Conservation (phyloP, 2,329 filamentous ascomycete species). For the Dendrostoma leiphaemia region DNA sequence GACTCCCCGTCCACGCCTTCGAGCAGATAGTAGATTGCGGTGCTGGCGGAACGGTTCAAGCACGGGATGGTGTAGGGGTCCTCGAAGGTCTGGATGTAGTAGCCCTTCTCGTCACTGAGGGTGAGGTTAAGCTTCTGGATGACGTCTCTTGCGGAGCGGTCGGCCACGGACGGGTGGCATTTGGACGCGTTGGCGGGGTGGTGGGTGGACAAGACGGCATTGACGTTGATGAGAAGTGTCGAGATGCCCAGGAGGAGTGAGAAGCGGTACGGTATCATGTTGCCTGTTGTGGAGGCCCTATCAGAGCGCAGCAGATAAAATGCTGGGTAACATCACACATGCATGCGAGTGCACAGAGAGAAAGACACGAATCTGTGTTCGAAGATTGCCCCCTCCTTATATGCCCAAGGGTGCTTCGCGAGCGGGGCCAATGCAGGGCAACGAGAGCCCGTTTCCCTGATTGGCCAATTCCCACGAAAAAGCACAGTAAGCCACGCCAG, state of each 20-base stretch:
- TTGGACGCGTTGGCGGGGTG: neutral
- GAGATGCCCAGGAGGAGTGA: neutral
- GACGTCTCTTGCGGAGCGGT: conserved; percentile 40
- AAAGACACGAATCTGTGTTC: neutral
- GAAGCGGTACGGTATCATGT: neutral
- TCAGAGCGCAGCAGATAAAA: neutral
- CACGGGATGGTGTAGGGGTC: conserved; percentile 29
- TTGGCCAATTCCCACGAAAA: too few relatives aligned
- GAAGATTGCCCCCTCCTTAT: too few relatives aligned
- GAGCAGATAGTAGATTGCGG: conserved; percentile 52
- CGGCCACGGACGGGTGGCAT: neutral
- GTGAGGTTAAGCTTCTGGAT: conserved; percentile 40
- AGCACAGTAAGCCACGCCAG: too few relatives aligned
- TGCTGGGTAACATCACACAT: neutral
- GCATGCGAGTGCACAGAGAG: neutral
- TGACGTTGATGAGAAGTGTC: neutral
- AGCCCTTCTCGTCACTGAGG: conserved; percentile 48
- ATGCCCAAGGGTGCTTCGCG: too few relatives aligned
- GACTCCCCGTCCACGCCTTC: conserved; percentile 41
- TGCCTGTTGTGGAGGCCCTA: neutral
- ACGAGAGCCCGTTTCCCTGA: too few relatives aligned
- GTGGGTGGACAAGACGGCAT: neutral
- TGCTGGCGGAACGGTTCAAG: conserved; percentile 41
- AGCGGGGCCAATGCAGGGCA: too few relatives aligned
- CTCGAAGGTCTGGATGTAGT: conserved; percentile 44